phyloP scores from a whole-genome alignment of 495 filamentous ascomycete species.

The Xylaria castorea region DNA sequence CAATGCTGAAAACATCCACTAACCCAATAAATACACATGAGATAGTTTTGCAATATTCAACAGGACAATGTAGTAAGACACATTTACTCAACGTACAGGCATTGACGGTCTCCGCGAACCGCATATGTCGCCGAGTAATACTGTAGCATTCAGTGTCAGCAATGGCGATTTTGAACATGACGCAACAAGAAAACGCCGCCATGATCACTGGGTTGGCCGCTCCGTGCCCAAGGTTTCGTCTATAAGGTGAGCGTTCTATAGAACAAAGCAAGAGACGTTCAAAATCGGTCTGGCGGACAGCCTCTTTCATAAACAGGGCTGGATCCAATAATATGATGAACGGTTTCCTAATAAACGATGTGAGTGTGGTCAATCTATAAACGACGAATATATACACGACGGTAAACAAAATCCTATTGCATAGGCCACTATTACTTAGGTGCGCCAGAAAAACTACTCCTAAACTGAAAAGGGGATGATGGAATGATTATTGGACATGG shows the following conservation, averaged over 20 bases:
- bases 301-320: neutral
- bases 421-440: too few species aligned
- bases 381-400: too few species aligned
- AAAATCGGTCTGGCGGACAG: neutral
- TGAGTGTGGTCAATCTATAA: neutral
- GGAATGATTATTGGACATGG: neutral
- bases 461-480: too few species aligned
- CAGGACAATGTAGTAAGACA: neutral
- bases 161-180: neutral
- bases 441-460: too few species aligned
- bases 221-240: too few species aligned
- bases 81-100: neutral
- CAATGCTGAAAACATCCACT: neutral
- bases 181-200: too few species aligned
- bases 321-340: neutral
- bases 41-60: neutral
- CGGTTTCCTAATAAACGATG: neutral
- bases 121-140: neutral
- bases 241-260: too few species aligned
- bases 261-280: too few species aligned
- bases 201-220: too few species aligned
- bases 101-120: neutral
- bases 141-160: neutral
- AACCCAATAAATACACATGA: neutral
- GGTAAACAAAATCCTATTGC: too few species aligned